These are phyloP conservation scores for Xylariaceae sp. DNA, from an alignment of 2,329 filamentous ascomycete genomes.

Conservation along the genomic window DNA sequence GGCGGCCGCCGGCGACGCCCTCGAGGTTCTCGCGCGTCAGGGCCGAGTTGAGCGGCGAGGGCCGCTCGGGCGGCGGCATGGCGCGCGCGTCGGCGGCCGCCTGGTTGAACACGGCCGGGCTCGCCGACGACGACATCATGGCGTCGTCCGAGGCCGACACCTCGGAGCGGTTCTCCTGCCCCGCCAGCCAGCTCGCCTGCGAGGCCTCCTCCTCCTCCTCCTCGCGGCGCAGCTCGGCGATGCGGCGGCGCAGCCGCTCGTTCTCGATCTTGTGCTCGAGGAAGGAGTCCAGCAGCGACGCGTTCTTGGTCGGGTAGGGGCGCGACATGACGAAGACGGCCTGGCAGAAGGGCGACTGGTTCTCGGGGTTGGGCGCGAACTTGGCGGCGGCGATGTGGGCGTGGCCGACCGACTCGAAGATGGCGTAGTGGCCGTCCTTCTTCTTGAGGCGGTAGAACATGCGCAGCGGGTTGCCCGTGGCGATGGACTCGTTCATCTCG, in stretches of 20 bases:
- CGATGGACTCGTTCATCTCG: constrained; percentile 84
- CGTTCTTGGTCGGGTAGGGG: constrained; percentile 83
- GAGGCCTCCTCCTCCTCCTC: constrained; percentile 74
- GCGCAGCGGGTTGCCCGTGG: constrained; percentile 68
- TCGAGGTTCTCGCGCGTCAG: constrained; percentile 77
- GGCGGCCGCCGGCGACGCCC: constrained; percentile 56
- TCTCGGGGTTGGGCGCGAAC: constrained; percentile 54
- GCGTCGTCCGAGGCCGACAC: constrained; percentile 42
- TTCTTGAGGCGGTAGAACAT: constrained; percentile 83
- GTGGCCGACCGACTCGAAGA: constrained; percentile 90
- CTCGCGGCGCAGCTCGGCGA: constrained; percentile 76
- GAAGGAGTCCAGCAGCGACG: constrained; percentile 80
- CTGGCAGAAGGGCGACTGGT: constrained; percentile 65
- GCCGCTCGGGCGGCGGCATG: constrained; percentile 62
- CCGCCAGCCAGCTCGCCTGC: constrained; percentile 52
- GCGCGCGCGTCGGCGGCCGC: constrained; percentile 33
- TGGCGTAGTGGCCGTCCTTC: constrained; percentile 62
- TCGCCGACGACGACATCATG: constrained; percentile 26
- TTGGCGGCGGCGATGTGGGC: constrained; percentile 72
- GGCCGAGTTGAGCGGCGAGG: constrained; percentile 53
- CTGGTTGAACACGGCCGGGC: constrained; percentile 23
- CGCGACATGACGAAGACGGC: constrained; percentile 92
- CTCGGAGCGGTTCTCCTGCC: constrained; percentile 49
- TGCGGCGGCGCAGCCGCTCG: constrained; percentile 74
- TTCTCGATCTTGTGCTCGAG: constrained; percentile 97